These are phyloP conservation scores for Nothophoma quercina DNA, from an alignment of 2,329 filamentous ascomycete species.

Conservation along the genomic window DNA sequence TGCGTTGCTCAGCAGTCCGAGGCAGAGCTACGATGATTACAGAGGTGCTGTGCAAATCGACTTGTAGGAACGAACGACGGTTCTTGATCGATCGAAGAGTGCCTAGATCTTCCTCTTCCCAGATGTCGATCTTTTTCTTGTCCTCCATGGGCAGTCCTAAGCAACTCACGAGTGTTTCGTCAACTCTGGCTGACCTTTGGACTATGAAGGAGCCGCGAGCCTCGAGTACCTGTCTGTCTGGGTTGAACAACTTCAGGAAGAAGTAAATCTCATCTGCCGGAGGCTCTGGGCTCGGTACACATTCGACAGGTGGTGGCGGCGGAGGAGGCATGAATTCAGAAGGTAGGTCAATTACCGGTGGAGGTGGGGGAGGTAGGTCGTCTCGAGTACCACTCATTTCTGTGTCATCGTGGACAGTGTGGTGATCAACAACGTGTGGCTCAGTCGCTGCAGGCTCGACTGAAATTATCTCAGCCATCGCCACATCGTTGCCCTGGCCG, in stretches of 20 bases:
- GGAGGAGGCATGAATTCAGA: constrained; percentile 25
- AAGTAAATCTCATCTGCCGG: constrained; percentile 49
- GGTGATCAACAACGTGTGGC: constrained; percentile 23
- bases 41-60: constrained; percentile 41
- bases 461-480: constrained; percentile 35
- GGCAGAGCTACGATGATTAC: constrained; percentile 45
- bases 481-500: constrained; percentile 25
- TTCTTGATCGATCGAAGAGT: constrained; percentile 38
- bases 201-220: constrained; percentile 44
- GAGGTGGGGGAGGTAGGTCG: constrained; percentile 31
- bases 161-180: constrained; percentile 40
- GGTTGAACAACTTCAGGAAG: constrained; percentile 51
- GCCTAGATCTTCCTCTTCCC: constrained; percentile 55
- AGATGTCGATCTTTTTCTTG: constrained; percentile 57
- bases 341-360: constrained; percentile 29
- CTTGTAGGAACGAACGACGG: constrained; percentile 43
- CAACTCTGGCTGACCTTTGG: constrained; percentile 43
- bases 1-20: constrained; percentile 37
- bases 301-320: constrained; percentile 29
- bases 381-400: constrained; percentile 49
- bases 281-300: constrained; percentile 29
- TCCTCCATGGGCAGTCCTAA: constrained; percentile 41
- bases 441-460: background rate
- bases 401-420: constrained; percentile 36
- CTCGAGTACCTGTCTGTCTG: constrained; percentile 45